These are phyloP conservation scores for Venustampulla echinocandica DNA, from an alignment of 495 filamentous ascomycete species.

Conservation along the genomic window DNA sequence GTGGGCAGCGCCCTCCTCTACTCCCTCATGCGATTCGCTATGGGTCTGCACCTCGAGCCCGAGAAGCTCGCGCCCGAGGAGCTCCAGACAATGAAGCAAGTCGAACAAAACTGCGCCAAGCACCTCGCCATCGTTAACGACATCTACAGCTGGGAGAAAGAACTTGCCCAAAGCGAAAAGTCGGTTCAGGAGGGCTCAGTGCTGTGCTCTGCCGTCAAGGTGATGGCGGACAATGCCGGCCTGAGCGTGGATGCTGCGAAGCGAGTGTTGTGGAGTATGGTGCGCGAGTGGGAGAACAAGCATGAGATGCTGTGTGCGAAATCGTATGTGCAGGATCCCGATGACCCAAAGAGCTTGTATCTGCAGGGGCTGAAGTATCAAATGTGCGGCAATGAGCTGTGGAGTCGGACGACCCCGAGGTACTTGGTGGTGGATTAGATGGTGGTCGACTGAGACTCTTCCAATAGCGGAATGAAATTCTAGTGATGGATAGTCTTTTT, in stretches of 20 bases:
- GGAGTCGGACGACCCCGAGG: conserved; percentile 30
- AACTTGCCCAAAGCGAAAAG: conserved; percentile 18
- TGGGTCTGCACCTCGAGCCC: conserved; percentile 25
- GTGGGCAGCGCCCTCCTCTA: conserved; percentile 25
- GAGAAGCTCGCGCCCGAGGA: too few relatives aligned
- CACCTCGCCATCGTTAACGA: conserved; percentile 36
- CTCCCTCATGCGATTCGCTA: conserved; percentile 32
- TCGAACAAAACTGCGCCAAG: conserved; percentile 27
- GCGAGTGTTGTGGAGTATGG: neutral
- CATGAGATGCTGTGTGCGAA: neutral
- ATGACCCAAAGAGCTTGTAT: conserved; percentile 21
- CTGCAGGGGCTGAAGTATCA: conserved; percentile 30
- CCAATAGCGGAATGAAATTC: too few relatives aligned
- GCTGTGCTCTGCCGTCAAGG: neutral
- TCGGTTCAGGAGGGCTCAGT: neutral
- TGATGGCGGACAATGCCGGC: neutral
- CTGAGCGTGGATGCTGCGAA: neutral
- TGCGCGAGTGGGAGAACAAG: neutral
- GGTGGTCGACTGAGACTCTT: too few relatives aligned
- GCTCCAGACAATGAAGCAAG: conserved; percentile 7
- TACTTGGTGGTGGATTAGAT: too few relatives aligned
- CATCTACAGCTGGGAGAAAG: conserved; percentile 35
- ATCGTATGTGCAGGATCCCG: neutral
- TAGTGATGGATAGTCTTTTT: too few relatives aligned
- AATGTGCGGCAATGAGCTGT: conserved; percentile 36